These are phyloP conservation scores for Tetraselmis striata DNA, from an alignment of 139 green algal genomes.

Conservation along the genomic window DNA sequence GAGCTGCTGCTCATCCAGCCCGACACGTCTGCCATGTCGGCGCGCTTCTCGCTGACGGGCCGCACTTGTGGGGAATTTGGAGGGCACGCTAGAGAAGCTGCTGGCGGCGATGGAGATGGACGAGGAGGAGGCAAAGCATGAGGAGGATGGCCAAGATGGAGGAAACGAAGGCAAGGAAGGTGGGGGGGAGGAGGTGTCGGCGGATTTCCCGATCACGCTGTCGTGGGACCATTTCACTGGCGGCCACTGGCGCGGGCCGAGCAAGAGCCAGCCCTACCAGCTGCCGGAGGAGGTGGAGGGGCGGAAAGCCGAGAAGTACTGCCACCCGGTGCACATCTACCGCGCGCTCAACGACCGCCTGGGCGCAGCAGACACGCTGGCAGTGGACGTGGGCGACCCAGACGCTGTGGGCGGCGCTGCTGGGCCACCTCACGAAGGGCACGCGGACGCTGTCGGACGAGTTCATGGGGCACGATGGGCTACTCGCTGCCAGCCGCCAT, in stretches of 20 bases:
- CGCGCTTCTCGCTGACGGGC: too few relatives aligned
- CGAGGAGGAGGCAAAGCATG: too few relatives aligned
- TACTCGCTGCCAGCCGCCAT: neutral
- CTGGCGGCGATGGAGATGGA: too few relatives aligned
- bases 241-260: neutral
- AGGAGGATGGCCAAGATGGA: too few relatives aligned
- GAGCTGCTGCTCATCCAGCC: too few relatives aligned
- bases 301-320: neutral
- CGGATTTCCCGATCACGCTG: neutral
- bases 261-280: too few relatives aligned
- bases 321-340: constrained; percentile 2
- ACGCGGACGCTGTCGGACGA: neutral
- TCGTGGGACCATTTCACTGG: neutral
- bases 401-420: neutral
- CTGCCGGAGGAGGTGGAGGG: neutral
- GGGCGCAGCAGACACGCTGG: neutral
- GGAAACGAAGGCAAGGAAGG: too few relatives aligned
- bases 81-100: too few relatives aligned
- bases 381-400: neutral
- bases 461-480: constrained; percentile 5
- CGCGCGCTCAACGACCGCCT: neutral
- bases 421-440: neutral
- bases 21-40: too few relatives aligned
- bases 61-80: too few relatives aligned
- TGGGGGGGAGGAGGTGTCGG: too few relatives aligned